Evolutionary conservation across 2,329 filamentous ascomycete species (phyloP), one percentile per base, ranked within the genome.

Genomic region (Diplodia seriata): DNA sequence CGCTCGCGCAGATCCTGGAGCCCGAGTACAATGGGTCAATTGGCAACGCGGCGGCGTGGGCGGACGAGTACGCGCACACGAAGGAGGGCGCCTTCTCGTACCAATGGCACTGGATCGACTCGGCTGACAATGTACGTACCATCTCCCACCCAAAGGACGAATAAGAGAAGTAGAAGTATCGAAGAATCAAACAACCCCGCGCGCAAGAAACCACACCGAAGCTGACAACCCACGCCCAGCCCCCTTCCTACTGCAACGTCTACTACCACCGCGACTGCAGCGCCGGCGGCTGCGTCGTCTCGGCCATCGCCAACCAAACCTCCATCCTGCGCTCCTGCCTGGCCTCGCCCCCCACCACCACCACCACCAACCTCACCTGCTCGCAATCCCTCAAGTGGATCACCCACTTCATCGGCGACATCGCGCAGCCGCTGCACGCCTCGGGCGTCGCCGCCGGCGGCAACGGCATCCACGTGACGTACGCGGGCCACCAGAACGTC

Each of bases 321-420:
- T 69, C 71, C 2, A 81, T 81, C 69, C 71, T 81, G 20, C 73
- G 70, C 29, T 72, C 70, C 4, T 82, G 80, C 54, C 73, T 81
- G 50, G 57, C 71, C 31, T 70, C 15, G 8, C 12, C 31, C 8
- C 4, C 20, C 26, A 7, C 47, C n/a, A 5, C 20, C 26, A 7
- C 47, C n/a, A 5, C 26, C 12, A 70, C 71, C 40, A 78, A 81
- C 67, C 12, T 78, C 67, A 77, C 76, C 14, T 80, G 79, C 69
- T 78, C 77, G 1, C 76, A 80, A 67, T 79, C 79, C n/a, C 70
- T 81, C 40, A 80, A 80, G 61, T 81, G 79, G 78, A 74, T 80
- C 3, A 72, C 76, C 4, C 80, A 82, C 70, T 81, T 81, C 69
- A 53, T 81, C 9, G 79, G 80, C 20, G 80, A 82, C 57, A 77